These are phyloP conservation scores for Rhamnella rubrinervis DNA, from an alignment of 331 rosid species.

Conservation along the genomic window DNA sequence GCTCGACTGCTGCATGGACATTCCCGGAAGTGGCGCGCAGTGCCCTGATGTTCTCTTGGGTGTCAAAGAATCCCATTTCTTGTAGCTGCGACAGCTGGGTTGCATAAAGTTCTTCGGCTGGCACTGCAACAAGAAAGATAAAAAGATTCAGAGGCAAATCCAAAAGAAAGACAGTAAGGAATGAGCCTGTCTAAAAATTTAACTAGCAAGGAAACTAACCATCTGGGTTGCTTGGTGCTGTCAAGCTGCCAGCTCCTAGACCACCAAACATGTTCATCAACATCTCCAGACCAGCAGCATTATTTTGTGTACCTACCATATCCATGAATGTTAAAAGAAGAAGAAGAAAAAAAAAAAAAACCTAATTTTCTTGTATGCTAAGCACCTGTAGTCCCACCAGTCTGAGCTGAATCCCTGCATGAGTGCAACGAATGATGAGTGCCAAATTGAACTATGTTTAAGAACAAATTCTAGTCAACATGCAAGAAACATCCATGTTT, in stretches of 20 bases:
- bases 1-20: slow-evolving; percentile 69
- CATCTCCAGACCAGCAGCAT: slow-evolving; percentile 45
- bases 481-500: background rate
- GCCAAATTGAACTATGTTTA: background rate
- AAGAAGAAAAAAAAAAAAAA: background rate
- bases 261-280: slow-evolving; percentile 67
- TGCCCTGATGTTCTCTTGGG: slow-evolving; percentile 67
- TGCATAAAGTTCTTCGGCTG: slow-evolving; percentile 60
- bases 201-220: slow-evolving; percentile 32
- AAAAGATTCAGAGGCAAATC: background rate
- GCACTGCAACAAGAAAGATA: slow-evolving; percentile 32
- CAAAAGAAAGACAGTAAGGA: background rate
- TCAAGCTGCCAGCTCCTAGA: slow-evolving; percentile 54
- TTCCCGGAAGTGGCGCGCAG: slow-evolving; percentile 64
- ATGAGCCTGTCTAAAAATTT: background rate
- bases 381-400: slow-evolving; percentile 49
- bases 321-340: slow-evolving; percentile 7
- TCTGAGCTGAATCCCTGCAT: slow-evolving; percentile 48
- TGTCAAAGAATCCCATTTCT: slow-evolving; percentile 68
- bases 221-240: slow-evolving; percentile 42
- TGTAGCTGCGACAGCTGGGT: slow-evolving; percentile 62
- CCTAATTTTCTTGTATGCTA: background rate
- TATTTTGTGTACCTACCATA: slow-evolving; percentile 39
- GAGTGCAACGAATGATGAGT: slow-evolving; percentile 15
- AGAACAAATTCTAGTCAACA: background rate